These are phyloP conservation scores for Phytophthora multivora DNA, from an alignment of 352 stramenopile species.

Conservation along the genomic window DNA sequence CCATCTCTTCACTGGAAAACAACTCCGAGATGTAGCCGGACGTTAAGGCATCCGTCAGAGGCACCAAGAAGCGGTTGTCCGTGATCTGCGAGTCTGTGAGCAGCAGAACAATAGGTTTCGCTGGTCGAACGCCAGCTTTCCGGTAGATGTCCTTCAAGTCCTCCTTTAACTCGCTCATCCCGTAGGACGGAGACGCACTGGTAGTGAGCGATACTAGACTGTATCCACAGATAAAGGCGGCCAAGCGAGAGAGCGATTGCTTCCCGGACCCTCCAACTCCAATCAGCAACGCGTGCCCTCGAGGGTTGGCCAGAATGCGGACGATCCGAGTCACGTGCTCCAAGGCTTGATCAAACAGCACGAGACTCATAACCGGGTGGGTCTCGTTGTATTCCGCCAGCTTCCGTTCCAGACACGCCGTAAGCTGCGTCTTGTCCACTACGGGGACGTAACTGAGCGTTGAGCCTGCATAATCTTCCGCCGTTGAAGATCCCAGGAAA, in stretches of 20 bases:
- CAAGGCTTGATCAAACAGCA: conserved; percentile 92
- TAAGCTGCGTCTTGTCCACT: conserved; percentile 57
- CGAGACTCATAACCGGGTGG: conserved; percentile 92
- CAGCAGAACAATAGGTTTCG: conserved; percentile 86
- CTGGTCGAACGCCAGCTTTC: conserved; percentile 85
- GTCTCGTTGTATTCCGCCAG: conserved; percentile 91
- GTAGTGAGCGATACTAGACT: conserved; percentile 68
- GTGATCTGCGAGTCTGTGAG: conserved; percentile 90
- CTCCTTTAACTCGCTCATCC: conserved; percentile 82
- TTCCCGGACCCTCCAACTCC: conserved; percentile 88
- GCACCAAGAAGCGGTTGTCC: conserved; percentile 88
- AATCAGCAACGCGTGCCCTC: conserved; percentile 87
- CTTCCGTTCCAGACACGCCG: conserved; percentile 59
- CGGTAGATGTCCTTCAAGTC: conserved; percentile 91
- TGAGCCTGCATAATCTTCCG: conserved; percentile 3
- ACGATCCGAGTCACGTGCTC: conserved; percentile 90
- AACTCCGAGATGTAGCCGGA: conserved; percentile 82
- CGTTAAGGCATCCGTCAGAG: conserved; percentile 85
- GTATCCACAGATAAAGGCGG: conserved; percentile 88
- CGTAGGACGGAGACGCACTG: conserved; percentile 63
- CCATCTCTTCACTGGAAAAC: conserved; percentile 89
- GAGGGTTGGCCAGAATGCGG: conserved; percentile 75
- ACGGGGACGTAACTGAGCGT: conserved; percentile 57
- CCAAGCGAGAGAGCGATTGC: conserved; percentile 89
- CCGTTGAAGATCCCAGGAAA: conserved; percentile 44